phyloP scores from a whole-genome alignment of 805 yeast species.

The Clavispora vitiphila region DNA sequence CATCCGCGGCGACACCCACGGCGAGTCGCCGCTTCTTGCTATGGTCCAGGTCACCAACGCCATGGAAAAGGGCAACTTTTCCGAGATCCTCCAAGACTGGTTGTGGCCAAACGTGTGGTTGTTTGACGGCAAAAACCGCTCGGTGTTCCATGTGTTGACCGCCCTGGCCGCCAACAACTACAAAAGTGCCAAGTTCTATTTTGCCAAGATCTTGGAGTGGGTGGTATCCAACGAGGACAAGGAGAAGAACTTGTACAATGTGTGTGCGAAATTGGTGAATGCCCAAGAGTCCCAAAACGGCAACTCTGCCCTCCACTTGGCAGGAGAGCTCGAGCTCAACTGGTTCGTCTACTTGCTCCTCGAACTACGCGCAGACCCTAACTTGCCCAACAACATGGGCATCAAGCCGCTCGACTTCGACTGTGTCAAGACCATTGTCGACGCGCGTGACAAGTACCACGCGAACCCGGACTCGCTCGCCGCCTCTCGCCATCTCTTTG shows the following conservation, averaged over 20 bases:
- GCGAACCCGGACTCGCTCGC: conserved; percentile 7
- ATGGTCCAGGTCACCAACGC: conserved; percentile 82
- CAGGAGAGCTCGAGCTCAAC: conserved; percentile 33
- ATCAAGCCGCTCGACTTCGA: conserved; percentile 86
- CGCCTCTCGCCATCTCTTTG: conserved; percentile 8
- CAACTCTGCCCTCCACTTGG: conserved; percentile 36
- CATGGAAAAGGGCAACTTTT: conserved; percentile 73
- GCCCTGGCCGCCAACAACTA: conserved; percentile 30
- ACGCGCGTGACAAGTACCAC: conserved; percentile 11
- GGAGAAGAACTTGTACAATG: conserved; percentile 11
- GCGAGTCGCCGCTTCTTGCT: conserved; percentile 43
- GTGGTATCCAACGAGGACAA: conserved; percentile 20
- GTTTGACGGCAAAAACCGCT: conserved; percentile 59
- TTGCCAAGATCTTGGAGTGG: conserved; percentile 30
- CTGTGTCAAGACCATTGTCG: conserved; percentile 42
- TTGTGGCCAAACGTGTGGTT: conserved; percentile 57
- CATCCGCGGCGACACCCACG: conserved; percentile 33
- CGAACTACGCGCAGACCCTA: conserved; percentile 45
- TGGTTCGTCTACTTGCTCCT: conserved; percentile 36
- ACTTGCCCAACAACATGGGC: conserved; percentile 78
- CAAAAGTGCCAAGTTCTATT: conserved; percentile 33
- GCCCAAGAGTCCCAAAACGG: conserved; percentile 33
- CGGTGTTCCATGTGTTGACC: conserved; percentile 84
- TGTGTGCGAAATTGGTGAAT: conserved; percentile 23
- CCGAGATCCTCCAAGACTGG: conserved; percentile 55